Conservation (phyloP, 2,329 filamentous ascomycete species). For the Talaromyces sp. region DNA sequence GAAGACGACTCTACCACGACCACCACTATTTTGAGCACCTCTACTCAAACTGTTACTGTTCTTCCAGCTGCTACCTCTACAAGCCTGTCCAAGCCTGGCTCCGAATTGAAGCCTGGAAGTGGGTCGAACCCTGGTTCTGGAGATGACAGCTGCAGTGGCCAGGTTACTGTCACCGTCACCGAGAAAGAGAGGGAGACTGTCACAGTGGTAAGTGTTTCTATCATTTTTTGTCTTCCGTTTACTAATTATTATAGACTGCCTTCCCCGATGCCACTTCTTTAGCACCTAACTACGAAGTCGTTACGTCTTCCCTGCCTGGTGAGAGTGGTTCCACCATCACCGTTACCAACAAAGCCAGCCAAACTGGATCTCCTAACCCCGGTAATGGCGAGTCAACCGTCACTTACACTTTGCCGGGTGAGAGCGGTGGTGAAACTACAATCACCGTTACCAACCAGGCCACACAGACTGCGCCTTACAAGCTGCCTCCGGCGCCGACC, state of each 20-base stretch:
- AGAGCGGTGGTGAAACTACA: neutral
- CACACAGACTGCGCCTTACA: neutral
- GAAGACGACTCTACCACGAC: constrained; percentile 21
- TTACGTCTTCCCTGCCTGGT: neutral
- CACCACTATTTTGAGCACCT: constrained; percentile 24
- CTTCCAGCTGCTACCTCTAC: constrained; percentile 2
- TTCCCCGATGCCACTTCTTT: neutral
- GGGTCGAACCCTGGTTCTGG: constrained; percentile 2
- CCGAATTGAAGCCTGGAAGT: neutral
- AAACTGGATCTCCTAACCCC: neutral
- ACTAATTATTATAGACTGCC: constrained; percentile 4
- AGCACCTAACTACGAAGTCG: neutral
- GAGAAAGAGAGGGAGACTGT: constrained; percentile 31
- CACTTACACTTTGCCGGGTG: neutral
- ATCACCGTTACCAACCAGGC: neutral
- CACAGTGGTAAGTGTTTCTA: constrained; percentile 25
- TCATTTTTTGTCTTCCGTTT: neutral
- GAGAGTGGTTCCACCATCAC: neutral
- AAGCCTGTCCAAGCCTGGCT: neutral
- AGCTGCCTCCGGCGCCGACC: constrained; percentile 9
- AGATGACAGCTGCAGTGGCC: constrained; percentile 3
- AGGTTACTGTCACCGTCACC: constrained; percentile 20
- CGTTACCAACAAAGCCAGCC: neutral
- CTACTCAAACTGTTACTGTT: constrained; percentile 13
- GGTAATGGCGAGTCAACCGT: neutral